phyloP scores from a whole-genome alignment of 495 filamentous ascomycete genomes.

The Daldinia grandis region DNA sequence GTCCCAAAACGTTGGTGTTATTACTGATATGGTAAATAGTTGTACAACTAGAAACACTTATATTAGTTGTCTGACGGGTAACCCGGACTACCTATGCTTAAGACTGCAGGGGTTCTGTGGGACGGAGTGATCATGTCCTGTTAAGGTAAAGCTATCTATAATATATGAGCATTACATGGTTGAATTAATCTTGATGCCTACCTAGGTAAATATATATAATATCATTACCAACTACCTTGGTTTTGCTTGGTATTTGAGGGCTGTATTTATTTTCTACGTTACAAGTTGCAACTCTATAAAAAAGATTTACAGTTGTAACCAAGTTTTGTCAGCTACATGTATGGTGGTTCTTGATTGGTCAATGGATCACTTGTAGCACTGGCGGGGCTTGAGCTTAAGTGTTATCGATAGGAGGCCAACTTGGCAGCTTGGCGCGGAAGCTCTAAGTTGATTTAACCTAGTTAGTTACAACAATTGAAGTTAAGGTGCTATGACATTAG shows the following conservation, averaged over 20 bases:
- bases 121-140: neutral
- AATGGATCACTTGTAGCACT: conserved; percentile 16
- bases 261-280: neutral
- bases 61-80: neutral
- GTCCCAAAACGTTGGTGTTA: too few relatives aligned
- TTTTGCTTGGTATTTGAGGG: neutral
- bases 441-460: neutral
- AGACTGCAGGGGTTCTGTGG: neutral
- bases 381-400: conserved; percentile 34
- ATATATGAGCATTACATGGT: neutral
- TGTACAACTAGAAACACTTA: neutral
- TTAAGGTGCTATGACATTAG: neutral
- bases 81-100: neutral
- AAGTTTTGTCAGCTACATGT: neutral
- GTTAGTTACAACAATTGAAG: neutral
- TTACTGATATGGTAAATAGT: neutral
- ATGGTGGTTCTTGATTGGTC: conserved; percentile 31
- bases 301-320: neutral
- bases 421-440: neutral
- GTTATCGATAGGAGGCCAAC: conserved; percentile 25
- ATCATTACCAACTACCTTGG: neutral
- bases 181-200: neutral
- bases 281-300: neutral
- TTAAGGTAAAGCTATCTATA: neutral
- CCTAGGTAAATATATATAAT: neutral